Evolutionary conservation across 495 filamentous ascomycete species (phyloP), one percentile per base, ranked within the genome.

Genomic region (Xanthoparmelia taractica): DNA sequence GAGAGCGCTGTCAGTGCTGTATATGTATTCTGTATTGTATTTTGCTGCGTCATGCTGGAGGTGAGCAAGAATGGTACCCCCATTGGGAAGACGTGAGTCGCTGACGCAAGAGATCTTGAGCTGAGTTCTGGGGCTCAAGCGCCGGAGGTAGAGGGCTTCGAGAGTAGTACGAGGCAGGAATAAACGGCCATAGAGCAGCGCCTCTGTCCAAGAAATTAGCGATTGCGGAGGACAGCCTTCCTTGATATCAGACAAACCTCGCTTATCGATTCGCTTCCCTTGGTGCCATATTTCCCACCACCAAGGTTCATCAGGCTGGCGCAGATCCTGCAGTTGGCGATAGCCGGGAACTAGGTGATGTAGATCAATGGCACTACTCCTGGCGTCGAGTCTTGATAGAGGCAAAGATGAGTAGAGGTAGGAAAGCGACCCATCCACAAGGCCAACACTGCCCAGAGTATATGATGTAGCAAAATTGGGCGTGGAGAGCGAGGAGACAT

Each of bases 391-490:
- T 36, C 76, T 71, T 11, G 78, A 72, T 58, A 96, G 79, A 18
- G 89, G 85, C 4, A 92, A 79, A 0, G 90, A 91, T 62, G 88
- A 90, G 78, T 94, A 94, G 27, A 96, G 82, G 73, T 96, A 97
- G 36, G 90, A 94, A 34, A 97, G 80, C 11, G 91, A 94, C 71
- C 92, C 92, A 74, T 96, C 90, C 40, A 97, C 89, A 55, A 95
- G 74, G 48, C 91, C 92, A 18, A 92, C 80, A 47, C 84, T 93
- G 54, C 90, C 88, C 17, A 97, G 80, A 29, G 88, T 86, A 74
- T 97, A 97, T 62, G 90, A 92, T 31, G 91, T 94, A 45, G 91
- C 92, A 68, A 96, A 96, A 70, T 96, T 88, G 13, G 89, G 85
- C 7, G 94, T 89, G 8, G 92, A 87, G 23, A 98, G 87, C 13